Percentiles rank a stretch among this genome's conserved stretches.
phyloP scores from a whole-genome alignment of 257 asterid species.

The Haberlea rhodopensis region DNA sequence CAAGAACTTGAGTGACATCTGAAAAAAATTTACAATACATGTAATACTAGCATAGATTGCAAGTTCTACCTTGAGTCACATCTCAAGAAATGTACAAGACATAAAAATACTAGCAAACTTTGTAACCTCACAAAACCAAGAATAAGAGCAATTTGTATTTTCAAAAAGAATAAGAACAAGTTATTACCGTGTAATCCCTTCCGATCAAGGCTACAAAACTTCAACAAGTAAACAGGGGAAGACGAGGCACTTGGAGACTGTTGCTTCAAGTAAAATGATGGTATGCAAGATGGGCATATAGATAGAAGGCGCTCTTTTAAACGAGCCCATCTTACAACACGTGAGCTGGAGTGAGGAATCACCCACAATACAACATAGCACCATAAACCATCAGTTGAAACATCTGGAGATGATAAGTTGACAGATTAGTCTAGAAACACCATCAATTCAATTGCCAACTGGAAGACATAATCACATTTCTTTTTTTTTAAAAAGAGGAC shows the following conservation, averaged over 20 bases:
- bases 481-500: no score
- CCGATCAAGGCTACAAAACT: constrained; percentile 56
- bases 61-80: not conserved
- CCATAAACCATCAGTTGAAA: constrained; percentile 92
- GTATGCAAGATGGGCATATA: constrained; percentile 54
- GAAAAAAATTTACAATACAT: constrained; percentile 15
- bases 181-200: constrained; percentile 72
- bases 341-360: constrained; percentile 46
- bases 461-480: not conserved
- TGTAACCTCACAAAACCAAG: not conserved
- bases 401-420: constrained; percentile 42
- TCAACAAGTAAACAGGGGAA: constrained; percentile 59
- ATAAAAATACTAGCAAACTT: not conserved
- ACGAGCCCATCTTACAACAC: constrained; percentile 55
- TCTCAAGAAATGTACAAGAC: not conserved
- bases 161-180: not conserved
- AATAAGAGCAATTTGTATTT: not conserved
- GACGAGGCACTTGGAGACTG: constrained; percentile 34
- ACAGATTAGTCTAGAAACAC: constrained; percentile 15
- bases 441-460: not conserved
- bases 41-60: constrained; percentile 14
- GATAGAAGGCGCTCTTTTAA: constrained; percentile 69
- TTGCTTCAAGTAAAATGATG: constrained; percentile 45
- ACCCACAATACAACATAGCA: constrained; percentile 75
- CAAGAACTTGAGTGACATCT: constrained; percentile 74